Conservation (phyloP, 192 early-diverging fungal species). For the Coemansia sp. region DNA sequence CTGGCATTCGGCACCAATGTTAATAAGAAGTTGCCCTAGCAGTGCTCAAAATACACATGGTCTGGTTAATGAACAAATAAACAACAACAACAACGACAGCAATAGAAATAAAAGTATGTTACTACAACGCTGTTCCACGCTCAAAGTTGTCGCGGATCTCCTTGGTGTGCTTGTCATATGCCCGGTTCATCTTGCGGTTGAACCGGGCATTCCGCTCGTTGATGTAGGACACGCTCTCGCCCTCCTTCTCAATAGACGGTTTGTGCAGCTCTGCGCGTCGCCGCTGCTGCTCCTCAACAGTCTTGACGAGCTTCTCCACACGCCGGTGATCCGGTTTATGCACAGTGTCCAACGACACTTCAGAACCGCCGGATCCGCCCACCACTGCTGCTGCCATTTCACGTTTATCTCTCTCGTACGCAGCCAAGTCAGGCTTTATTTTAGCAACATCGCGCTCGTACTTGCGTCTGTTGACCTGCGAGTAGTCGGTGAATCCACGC, state of each 20-base stretch:
- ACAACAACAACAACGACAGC: neutral
- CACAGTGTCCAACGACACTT: conserved; percentile 27
- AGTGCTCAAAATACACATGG: too few relatives aligned
- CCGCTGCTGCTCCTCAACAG: conserved; percentile 75
- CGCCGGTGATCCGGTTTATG: conserved; percentile 64
- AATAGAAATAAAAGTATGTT: neutral
- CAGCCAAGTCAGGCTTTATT: conserved; percentile 79
- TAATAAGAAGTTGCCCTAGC: too few relatives aligned
- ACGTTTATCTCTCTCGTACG: conserved; percentile 70
- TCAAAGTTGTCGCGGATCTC: conserved; percentile 90
- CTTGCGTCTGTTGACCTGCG: conserved; percentile 84
- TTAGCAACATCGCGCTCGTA: conserved; percentile 78
- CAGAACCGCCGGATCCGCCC: conserved; percentile 30
- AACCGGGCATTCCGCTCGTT: conserved; percentile 94
- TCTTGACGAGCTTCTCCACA: conserved; percentile 67
- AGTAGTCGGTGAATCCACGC: conserved; percentile 81
- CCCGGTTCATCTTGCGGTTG: conserved; percentile 94
- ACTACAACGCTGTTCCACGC: conserved; percentile 75
- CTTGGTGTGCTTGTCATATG: conserved; percentile 93
- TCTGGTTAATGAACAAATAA: too few relatives aligned
- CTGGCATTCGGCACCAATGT: too few relatives aligned
- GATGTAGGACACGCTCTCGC: conserved; percentile 93
- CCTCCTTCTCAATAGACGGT: conserved; percentile 59
- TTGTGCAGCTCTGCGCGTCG: conserved; percentile 58
- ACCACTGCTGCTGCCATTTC: neutral